Evolutionary conservation across 441 rosid genomes (phyloP).

Genomic region (Pelargonium exstipulatum): DNA sequence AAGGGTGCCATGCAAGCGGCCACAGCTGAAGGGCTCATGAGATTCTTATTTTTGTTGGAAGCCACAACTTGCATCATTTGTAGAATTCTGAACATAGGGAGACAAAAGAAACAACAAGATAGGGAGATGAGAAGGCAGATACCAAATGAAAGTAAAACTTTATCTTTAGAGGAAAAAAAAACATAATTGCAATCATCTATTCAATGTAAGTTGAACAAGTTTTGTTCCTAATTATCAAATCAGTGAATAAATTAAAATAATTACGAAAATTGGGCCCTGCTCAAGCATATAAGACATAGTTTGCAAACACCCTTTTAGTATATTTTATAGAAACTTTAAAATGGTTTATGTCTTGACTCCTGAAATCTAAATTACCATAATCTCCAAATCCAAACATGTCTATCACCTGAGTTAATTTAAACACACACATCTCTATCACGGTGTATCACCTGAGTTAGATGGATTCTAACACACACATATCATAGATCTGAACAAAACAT

Average conservation of each 20-base stretch:
- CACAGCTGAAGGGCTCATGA: conserved; percentile 96
- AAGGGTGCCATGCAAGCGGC: conserved; percentile 99
- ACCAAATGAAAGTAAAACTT: neutral
- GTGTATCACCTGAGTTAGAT: no score
- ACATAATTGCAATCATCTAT: neutral
- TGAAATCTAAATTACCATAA: neutral
- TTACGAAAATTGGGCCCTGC: neutral
- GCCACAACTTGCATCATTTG: conserved; percentile 88
- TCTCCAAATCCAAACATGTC: neutral
- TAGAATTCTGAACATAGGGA: conserved; percentile 56
- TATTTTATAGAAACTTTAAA: neutral
- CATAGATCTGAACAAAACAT: no score
- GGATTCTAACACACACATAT: no score
- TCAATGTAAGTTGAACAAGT: neutral
- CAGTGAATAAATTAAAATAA: neutral
- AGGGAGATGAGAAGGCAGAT: conserved; percentile 9
- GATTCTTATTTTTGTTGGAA: conserved; percentile 63
- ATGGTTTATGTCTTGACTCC: neutral
- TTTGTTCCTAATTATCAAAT: neutral
- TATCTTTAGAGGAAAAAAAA: neutral
- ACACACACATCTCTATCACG: no score
- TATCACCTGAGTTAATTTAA: no score
- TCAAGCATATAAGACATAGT: neutral
- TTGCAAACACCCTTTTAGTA: neutral
- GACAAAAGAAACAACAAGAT: conserved; percentile 12